phyloP scores from a whole-genome alignment of 2,329 filamentous ascomycete species.

The Epichloe gansuensis region DNA sequence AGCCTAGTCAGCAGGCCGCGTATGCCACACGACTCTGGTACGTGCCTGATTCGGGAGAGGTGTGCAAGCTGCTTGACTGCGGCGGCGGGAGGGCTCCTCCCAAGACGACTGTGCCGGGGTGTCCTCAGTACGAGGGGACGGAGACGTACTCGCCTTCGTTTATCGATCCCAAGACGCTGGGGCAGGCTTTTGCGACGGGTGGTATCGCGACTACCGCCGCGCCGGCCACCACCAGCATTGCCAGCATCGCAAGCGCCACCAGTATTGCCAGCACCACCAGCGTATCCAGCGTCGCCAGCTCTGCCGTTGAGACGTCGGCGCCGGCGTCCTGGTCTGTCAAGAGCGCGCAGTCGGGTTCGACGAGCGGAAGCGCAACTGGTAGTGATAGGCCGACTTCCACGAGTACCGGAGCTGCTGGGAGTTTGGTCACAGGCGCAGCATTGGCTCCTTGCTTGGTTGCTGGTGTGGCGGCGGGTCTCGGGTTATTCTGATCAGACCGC shows the following conservation, averaged over 20 bases:
- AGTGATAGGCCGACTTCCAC: not conserved
- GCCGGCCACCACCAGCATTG: not conserved
- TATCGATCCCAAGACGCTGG: conserved; percentile 23
- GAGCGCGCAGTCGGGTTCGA: too few relatives aligned
- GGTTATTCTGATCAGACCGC: not conserved
- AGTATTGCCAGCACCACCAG: too few relatives aligned
- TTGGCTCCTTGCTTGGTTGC: not conserved
- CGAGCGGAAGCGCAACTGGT: not conserved
- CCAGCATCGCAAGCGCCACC: not conserved
- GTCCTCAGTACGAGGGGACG: conserved; percentile 40
- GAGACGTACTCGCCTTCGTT: conserved; percentile 39
- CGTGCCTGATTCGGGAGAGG: conserved; percentile 46
- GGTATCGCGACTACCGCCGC: not conserved
- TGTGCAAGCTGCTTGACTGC: conserved; percentile 53
- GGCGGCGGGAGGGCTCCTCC: conserved; percentile 53
- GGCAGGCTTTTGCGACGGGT: conserved; percentile 7
- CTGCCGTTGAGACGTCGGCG: too few relatives aligned
- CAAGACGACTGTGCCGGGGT: conserved; percentile 51
- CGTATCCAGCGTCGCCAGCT: too few relatives aligned
- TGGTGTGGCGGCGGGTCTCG: not conserved
- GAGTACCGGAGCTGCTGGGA: not conserved
- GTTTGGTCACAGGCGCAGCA: not conserved
- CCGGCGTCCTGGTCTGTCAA: too few relatives aligned
- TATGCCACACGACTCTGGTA: conserved; percentile 43
- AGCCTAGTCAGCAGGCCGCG: conserved; percentile 15